Evolutionary conservation across 176 grass and related monocot genomes (phyloP), one percentile per base, ranked within the genome.

Genomic region (Saccharum spontaneum): DNA sequence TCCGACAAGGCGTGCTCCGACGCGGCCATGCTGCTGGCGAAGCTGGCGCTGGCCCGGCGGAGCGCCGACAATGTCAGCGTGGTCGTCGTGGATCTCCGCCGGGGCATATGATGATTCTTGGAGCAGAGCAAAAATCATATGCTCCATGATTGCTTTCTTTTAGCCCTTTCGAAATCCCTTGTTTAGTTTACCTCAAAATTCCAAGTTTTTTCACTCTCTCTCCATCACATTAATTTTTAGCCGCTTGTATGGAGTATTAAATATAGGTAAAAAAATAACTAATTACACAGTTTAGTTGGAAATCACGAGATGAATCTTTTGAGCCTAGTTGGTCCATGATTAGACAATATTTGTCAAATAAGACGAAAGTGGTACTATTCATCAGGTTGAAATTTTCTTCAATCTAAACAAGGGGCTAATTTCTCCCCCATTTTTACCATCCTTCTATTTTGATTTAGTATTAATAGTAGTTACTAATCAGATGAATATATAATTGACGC

Each of bases 31-130:
- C 90, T 99, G 57, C 93, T 99, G 66, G 88, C 91, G 10, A 99
- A 99, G 93, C 75, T 96, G 75, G 94, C 97, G 48, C 82, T 99
- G 76, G 97, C 97, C 84, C 89, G 97, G 75, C 84, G 79, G 73
- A 96, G 97, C 78, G 45, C 90, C 20, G 97, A 99, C 66, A 99
- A 99, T 67, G 88, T 96, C 5, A 94, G 91, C 80, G 90, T 99
- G 5, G 72, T 99, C n/a, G 86, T 99, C 10, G 84, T 96, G 59
- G 97, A 99, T 92, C 93, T 96, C 76, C 86, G 91, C 78, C 84
- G 82, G 6, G 87, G 38, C 3, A 6, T 69, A 34, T 90, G 59
- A 26, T 85, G 44, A 14, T 48, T 70, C 61, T 62, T 37, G 80
- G 85, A 75, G 80, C 75, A 37, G 41, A 48, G 41, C 23, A 2